Percentiles rank a stretch among this genome's conserved stretches.
phyloP scores from a whole-genome alignment of 495 filamentous ascomycete genomes.

The Lepraria neglecta region DNA sequence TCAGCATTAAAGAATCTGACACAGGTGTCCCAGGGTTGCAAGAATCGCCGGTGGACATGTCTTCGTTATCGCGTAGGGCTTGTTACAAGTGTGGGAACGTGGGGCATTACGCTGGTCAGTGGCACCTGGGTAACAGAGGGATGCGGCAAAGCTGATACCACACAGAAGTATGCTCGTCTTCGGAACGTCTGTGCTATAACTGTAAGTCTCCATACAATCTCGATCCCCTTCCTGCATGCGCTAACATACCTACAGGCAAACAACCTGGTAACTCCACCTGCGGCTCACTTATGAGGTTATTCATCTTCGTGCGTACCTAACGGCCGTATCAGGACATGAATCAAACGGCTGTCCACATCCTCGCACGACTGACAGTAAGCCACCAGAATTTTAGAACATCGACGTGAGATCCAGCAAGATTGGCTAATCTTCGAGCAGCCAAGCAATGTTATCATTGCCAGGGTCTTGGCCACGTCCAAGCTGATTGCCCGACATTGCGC shows the following conservation, averaged over 20 bases:
- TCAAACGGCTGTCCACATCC: constrained; percentile 95
- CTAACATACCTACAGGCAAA: constrained; percentile 53
- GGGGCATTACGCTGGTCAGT: constrained; percentile 86
- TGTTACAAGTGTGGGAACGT: constrained; percentile 99
- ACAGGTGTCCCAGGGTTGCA: constrained; percentile 21
- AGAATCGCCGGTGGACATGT: constrained; percentile 37
- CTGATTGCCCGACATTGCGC: constrained; percentile 95
- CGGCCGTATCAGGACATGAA: constrained; percentile 70
- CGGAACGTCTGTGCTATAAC: constrained; percentile 98
- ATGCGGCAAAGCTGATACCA: constrained; percentile 23
- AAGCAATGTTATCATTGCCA: constrained; percentile 99
- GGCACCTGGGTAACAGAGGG: neutral
- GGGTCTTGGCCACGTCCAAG: constrained; percentile 96
- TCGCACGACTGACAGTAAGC: constrained; percentile 84
- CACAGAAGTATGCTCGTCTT: constrained; percentile 87
- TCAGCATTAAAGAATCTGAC: constrained; percentile 20
- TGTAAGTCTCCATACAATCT: constrained; percentile 52
- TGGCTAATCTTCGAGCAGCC: constrained; percentile 38
- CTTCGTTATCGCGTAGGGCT: constrained; percentile 91
- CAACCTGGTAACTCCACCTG: constrained; percentile 60
- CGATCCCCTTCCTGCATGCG: constrained; percentile 15
- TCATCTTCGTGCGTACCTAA: constrained; percentile 33
- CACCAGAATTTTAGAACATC: constrained; percentile 3
- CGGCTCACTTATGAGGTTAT: constrained; percentile 21
- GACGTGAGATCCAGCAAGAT: constrained; percentile 29